Evolutionary conservation across 306 rosid genomes (phyloP), one percentile per base, ranked within the genome.

Genomic region (Corylus americana): DNA sequence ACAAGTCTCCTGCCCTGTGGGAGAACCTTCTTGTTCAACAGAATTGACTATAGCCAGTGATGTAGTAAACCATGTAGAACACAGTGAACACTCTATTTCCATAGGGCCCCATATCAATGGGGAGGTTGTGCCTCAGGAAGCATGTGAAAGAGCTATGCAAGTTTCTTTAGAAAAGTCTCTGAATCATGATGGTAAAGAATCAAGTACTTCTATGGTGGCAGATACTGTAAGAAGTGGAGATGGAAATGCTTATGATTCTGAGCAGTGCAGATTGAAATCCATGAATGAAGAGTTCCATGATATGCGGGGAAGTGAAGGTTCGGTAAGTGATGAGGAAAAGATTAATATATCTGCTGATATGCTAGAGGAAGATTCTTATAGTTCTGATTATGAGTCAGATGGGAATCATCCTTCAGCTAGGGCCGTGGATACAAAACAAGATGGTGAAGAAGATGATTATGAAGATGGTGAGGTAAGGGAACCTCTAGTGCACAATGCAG

Each of bases 391-490:
- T 17, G 97, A 95, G 74, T 95, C 97, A 17, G 97, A 95, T 84
- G 95, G 85, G 42, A 91, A 86, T 86, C 92, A 73, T 74, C 90
- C 91, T 76, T 70, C 86, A 62, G 90, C 89, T 76, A 80, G 85
- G 84, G 80, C 87, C 61, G 71, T 86, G 75, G 89, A 83, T 76
- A 82, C 80, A 27, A 85, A 85, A 79, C 81, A 47, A 45, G 87
- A 80, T 53, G 81, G 51, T 80, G 86, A 83, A 64, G 89, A 79
- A 58, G 93, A 91, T 70, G 98, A 92, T 79, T 92, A 81, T 79
- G 97, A 91, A 86, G 98, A 94, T 63, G 98, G 97, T 35, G 93
- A 95, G 88, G 90, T 95, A 74, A 85, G 94, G 35, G 98, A 89
- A 68, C 86, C 89, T 1, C 73, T 83, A 67, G 77, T 76, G 77